These are phyloP conservation scores for Trypanosomatidae sp. DNA, from an alignment of 208 protist genomes.

Conservation along the genomic window DNA sequence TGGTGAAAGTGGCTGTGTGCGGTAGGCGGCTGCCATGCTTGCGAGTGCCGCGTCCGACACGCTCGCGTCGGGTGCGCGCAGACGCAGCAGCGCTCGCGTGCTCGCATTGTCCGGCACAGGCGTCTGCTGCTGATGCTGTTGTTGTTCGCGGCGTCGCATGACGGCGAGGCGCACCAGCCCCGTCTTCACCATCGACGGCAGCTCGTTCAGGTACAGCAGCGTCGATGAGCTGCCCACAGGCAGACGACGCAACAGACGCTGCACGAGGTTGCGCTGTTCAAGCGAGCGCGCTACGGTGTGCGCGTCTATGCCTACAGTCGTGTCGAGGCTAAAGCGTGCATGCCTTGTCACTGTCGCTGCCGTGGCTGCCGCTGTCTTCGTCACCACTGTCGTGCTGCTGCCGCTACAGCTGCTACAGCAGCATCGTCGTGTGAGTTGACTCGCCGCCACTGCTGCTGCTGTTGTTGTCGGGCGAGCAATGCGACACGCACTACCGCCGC, in stretches of 20 bases:
- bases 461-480: no score
- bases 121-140: neutral
- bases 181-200: constrained; percentile 17
- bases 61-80: neutral
- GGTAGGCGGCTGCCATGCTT: no score
- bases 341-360: neutral
- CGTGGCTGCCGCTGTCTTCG: neutral
- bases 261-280: constrained; percentile 8
- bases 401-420: no score
- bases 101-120: neutral
- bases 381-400: no score
- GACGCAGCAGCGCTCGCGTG: neutral
- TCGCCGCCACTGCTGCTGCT: neutral
- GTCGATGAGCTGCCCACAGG: constrained; percentile 9
- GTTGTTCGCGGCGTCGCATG: no score
- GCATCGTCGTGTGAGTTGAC: no score
- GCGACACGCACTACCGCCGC: no score
- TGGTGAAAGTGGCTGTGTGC: no score
- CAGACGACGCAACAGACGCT: constrained; percentile 27
- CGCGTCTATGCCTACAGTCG: neutral
- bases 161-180: constrained; percentile 1
- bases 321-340: no score
- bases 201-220: constrained; percentile 25
- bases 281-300: no score
- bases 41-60: neutral